Percentiles rank a stretch among this genome's conserved stretches.
These are phyloP conservation scores for Epicoccum sorghinum DNA, from an alignment of 2,329 filamentous ascomycete species.

Conservation along the genomic window DNA sequence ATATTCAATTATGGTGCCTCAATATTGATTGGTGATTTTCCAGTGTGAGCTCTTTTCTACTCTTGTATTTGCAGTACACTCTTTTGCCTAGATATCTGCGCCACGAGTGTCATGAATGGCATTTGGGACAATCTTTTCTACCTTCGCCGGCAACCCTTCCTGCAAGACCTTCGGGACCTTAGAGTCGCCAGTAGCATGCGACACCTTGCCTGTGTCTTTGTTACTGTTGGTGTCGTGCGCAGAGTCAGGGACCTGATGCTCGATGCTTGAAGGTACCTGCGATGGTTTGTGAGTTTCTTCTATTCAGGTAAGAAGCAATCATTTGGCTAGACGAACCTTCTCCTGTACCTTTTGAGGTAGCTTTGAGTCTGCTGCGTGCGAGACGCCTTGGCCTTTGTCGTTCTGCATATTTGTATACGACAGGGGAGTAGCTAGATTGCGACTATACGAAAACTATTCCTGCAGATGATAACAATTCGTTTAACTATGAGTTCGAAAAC, in stretches of 20 bases:
- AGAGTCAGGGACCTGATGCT: conserved; percentile 10
- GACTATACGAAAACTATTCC: background rate
- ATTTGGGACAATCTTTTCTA: conserved; percentile 7
- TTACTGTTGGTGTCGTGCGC: conserved; percentile 13
- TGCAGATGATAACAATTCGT: no score
- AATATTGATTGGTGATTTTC: no score
- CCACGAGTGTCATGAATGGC: conserved; percentile 7
- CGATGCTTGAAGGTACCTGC: conserved; percentile 8
- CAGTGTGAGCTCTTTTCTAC: background rate
- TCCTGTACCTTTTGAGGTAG: conserved; percentile 13
- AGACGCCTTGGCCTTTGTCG: conserved; percentile 11
- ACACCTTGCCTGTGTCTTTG: conserved; percentile 14
- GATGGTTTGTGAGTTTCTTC: no score
- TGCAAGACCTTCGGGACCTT: conserved; percentile 9
- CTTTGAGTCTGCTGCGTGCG: conserved; percentile 10
- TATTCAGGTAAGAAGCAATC: no score
- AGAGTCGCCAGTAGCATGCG: conserved; percentile 10
- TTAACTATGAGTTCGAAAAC: no score
- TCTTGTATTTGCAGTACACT: background rate
- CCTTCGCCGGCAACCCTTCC: conserved; percentile 7
- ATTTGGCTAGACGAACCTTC: background rate
- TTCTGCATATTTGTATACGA: conserved; percentile 6
- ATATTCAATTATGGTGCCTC: no score
- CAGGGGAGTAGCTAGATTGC: background rate
- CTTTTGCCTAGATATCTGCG: background rate